These are phyloP conservation scores for Taphrina pruni DNA, from an alignment of 1,139 yeast genomes.

Conservation along the genomic window DNA sequence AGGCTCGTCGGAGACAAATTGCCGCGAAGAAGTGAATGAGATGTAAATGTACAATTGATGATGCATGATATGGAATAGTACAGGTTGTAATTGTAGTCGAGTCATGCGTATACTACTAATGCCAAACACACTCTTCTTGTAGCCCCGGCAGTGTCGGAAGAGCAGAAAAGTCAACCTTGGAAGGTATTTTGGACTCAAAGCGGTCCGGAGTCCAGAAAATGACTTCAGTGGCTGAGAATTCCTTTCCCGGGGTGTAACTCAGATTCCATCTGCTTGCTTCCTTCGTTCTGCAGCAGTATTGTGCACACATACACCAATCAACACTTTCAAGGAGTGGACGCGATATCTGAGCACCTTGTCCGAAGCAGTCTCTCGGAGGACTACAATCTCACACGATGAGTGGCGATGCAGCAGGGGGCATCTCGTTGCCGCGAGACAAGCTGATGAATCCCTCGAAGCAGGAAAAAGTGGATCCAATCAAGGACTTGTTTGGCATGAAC, in stretches of 20 bases:
- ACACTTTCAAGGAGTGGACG: too few species aligned
- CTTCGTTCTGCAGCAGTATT: too few species aligned
- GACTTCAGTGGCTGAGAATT: conserved; percentile 27
- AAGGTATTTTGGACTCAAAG: conserved; percentile 3
- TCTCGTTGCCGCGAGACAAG: conserved; percentile 4
- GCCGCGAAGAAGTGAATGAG: neutral
- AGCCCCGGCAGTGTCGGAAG: too few species aligned
- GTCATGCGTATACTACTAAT: too few species aligned
- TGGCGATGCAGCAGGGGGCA: conserved; percentile 21
- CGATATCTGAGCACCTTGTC: too few species aligned
- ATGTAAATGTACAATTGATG: neutral
- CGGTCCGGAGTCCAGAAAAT: neutral
- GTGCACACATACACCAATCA: too few species aligned
- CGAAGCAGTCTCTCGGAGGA: too few species aligned
- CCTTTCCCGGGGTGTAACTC: neutral
- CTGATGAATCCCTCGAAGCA: conserved; percentile 15
- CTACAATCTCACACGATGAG: neutral
- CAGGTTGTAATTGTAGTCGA: neutral
- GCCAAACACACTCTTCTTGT: too few species aligned
- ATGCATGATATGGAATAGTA: neutral
- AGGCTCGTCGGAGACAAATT: conserved; percentile 10
- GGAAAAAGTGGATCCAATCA: conserved; percentile 30
- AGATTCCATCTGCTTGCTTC: too few species aligned
- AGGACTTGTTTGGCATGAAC: conserved; percentile 23
- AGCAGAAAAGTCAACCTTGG: neutral